Conservation (phyloP, 2,329 filamentous ascomycete genomes). For the Pseudogymnoascus sp. region DNA sequence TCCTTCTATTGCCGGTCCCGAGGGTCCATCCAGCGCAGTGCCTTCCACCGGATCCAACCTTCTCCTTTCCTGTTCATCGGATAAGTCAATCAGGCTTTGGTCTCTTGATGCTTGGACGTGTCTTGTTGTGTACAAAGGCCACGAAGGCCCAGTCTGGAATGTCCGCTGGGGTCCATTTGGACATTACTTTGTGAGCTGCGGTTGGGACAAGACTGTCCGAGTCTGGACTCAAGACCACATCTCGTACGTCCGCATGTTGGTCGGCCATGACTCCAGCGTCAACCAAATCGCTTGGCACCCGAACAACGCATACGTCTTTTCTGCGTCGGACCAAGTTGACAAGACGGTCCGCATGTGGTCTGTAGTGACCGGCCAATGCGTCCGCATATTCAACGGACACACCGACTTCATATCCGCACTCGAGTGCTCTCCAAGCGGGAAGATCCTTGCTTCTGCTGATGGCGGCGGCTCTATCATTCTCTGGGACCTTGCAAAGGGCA, state of each 20-base stretch:
- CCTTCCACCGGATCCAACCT: constrained; percentile 59
- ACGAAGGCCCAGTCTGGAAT: constrained; percentile 83
- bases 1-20: constrained; percentile 27
- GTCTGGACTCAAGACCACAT: constrained; percentile 92
- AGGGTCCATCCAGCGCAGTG: constrained; percentile 17
- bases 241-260: constrained; percentile 77
- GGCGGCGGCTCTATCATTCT: constrained; percentile 83
- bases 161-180: constrained; percentile 87
- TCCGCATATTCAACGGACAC: constrained; percentile 89
- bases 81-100: constrained; percentile 87
- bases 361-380: constrained; percentile 76
- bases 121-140: constrained; percentile 87
- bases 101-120: constrained; percentile 88
- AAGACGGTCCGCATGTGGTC: constrained; percentile 98
- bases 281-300: constrained; percentile 90
- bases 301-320: constrained; percentile 90
- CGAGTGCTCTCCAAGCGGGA: constrained; percentile 80
- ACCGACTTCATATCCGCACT: constrained; percentile 79
- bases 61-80: constrained; percentile 79
- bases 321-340: constrained; percentile 75
- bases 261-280: constrained; percentile 90
- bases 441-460: constrained; percentile 85
- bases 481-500: constrained; percentile 87
- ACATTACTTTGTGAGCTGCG: constrained; percentile 86
- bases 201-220: constrained; percentile 83